phyloP scores from a whole-genome alignment of 257 asterid genomes.

The Solanum virginianum region DNA sequence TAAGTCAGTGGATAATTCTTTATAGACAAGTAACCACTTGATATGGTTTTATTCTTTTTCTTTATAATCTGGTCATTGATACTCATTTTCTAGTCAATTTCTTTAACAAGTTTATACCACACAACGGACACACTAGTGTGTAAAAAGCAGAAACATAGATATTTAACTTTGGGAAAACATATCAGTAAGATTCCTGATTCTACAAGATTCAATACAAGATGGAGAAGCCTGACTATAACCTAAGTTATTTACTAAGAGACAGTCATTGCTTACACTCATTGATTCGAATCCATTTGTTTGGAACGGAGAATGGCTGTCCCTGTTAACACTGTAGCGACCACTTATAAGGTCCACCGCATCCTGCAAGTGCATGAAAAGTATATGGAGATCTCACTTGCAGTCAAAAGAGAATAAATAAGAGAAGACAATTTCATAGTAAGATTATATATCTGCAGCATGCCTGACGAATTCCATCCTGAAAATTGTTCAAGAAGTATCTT shows the following conservation, averaged over 20 bases:
- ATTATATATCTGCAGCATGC: conserved; percentile 19
- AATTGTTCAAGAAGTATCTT: conserved; percentile 85
- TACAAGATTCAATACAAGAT: background rate
- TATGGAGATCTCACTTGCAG: background rate
- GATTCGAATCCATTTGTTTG: conserved; percentile 56
- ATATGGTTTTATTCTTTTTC: background rate
- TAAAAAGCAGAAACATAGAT: background rate
- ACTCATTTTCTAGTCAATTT: background rate
- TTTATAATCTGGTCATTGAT: background rate
- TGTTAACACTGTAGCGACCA: conserved; percentile 70
- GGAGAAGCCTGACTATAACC: background rate
- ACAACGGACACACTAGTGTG: background rate
- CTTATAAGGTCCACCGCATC: conserved; percentile 90
- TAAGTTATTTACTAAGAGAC: background rate
- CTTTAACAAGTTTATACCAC: background rate
- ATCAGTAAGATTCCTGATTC: background rate
- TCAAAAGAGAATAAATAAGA: background rate
- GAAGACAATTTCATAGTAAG: background rate
- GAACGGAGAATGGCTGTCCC: conserved; percentile 43
- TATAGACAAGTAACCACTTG: background rate
- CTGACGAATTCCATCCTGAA: conserved; percentile 94
- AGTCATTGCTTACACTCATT: conserved; percentile 46
- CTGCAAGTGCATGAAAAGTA: conserved; percentile 19
- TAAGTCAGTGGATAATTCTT: background rate
- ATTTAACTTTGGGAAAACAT: background rate